Base-by-base conservation (phyloP, 139 green algal genomes). In the Pedinophyceae sp. region DNA sequence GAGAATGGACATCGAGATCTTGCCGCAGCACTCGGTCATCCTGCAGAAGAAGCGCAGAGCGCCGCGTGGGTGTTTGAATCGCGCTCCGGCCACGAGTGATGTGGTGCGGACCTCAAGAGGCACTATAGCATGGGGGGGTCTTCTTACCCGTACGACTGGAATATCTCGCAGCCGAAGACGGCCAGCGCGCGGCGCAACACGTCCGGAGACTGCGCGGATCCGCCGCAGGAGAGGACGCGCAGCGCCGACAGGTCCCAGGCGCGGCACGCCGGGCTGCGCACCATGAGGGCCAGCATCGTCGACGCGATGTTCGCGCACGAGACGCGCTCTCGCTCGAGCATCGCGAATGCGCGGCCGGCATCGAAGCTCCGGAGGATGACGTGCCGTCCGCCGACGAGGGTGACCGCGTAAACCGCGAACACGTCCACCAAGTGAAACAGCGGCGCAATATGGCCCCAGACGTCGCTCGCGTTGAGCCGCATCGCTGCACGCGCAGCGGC, bases 391-490 rank as follows among this genome's bases (percentile, higher is more conserved):
- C 83, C 84, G 53, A 89, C 66, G 40, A 85, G 59, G 0, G 81
- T 91, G 50, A 95, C 75, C 25, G 79, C 72, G 57, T 90, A 94
- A 6, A 92, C 66, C 2, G 84, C 86, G 74, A 95, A 95, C 17
- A 80, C 85, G 52, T 95, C 86, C 43, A 95, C 85, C 53, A 95
- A 76, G 65, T 95, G 86, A 65, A 95, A 95, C 64, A 95, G 83
- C 5, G 86, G 86, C 13, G 86, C 85, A 58, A 87, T 76, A 61
- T 93, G 85, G 39, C 70, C 68, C 85, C 85, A 93, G 29, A 89
- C 65, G 54, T 94, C 85, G 27, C 66, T 48, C n/a, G 54, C 30
- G 58, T 75, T 76, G 19, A 94, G 57, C 2, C 57, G 55, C n/a
- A n/a, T n/a, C n/a, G n/a, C n/a, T n/a, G n/a, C n/a, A n/a, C n/a